These are phyloP conservation scores for Kazachstania martiniae DNA, from an alignment of 805 yeast species.

Conservation along the genomic window DNA sequence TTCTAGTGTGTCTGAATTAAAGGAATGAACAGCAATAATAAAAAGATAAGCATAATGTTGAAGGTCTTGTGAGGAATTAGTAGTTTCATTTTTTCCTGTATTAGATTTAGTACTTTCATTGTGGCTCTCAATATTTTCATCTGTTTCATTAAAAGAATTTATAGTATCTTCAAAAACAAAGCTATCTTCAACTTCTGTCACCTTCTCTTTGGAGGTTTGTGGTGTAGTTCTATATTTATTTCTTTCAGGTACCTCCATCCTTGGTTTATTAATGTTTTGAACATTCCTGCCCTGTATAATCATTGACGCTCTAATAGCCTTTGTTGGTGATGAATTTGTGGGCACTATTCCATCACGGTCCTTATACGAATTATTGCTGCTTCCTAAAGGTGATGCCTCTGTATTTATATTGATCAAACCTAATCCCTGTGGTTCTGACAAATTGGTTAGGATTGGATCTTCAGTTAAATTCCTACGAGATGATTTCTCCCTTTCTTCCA, in stretches of 20 bases:
- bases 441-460: background rate
- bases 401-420: background rate
- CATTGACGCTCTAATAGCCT: constrained; percentile 15
- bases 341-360: too few species aligned
- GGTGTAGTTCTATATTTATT: background rate
- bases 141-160: background rate
- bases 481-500: too few species aligned
- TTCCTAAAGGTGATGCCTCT: too few species aligned
- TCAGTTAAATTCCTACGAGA: too few species aligned
- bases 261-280: background rate
- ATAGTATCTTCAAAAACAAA: constrained; percentile 2
- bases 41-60: constrained; percentile 31
- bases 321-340: constrained; percentile 9
- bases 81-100: too few species aligned
- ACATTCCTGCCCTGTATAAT: constrained; percentile 5
- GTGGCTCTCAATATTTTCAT: too few species aligned
- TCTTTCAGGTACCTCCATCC: background rate
- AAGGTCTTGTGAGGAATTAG: too few species aligned
- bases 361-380: too few species aligned
- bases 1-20: constrained; percentile 48
- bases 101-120: too few species aligned
- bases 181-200: background rate
- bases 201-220: background rate
- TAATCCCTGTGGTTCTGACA: background rate
- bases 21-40: constrained; percentile 47